These are phyloP conservation scores for Syzygium aqueum DNA, from an alignment of 345 rosid species.

Conservation along the genomic window DNA sequence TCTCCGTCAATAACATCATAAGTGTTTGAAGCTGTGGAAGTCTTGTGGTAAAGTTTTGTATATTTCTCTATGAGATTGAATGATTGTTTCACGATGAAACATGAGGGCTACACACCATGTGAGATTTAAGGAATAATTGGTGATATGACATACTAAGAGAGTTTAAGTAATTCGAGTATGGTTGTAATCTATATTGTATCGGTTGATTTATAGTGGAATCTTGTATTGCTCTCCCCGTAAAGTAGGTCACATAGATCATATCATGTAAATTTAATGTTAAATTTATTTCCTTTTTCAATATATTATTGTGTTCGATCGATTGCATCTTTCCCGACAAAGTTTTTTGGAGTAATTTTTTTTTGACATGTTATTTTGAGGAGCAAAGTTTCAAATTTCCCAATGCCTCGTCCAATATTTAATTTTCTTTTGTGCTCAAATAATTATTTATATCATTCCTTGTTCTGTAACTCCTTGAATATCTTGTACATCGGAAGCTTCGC, in stretches of 20 bases:
- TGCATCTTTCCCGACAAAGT: not conserved
- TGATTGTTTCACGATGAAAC: not conserved
- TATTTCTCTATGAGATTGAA: not conserved
- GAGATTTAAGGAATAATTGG: not conserved
- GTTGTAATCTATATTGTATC: not conserved
- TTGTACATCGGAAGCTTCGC: too few species aligned
- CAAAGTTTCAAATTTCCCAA: not conserved
- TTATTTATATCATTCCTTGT: too few species aligned
- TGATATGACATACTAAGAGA: not conserved
- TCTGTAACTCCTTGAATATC: too few species aligned
- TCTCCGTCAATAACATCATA: not conserved
- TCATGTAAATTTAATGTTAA: not conserved
- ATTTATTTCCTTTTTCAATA: not conserved
- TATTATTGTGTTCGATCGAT: not conserved
- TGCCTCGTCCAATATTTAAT: too few species aligned
- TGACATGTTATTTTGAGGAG: not conserved
- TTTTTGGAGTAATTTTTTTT: not conserved
- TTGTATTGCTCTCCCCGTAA: not conserved
- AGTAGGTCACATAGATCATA: not conserved
- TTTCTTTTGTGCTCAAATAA: too few species aligned
- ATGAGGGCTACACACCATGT: not conserved
- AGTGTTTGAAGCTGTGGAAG: not conserved
- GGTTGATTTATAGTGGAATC: not conserved
- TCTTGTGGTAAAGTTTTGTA: not conserved
- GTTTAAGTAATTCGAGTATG: not conserved